A percentile compares a stretch with the other conserved stretches of the same genome.
Evolutionary conservation across 2,329 filamentous ascomycete species (phyloP).

Genomic region (Ilyonectria mors-panacis): DNA sequence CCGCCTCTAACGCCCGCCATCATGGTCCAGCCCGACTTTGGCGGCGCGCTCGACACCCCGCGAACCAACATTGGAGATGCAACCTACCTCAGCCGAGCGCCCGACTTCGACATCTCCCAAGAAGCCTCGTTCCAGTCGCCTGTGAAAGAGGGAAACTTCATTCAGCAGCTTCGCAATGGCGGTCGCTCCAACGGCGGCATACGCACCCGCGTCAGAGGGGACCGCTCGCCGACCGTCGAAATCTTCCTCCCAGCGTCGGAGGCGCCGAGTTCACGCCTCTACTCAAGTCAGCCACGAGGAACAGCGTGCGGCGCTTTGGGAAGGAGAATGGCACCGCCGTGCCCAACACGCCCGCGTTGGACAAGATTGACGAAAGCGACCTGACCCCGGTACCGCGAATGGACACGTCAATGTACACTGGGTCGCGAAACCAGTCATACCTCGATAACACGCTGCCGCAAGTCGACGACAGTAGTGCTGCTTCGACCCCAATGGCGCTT

Average conservation of each 20-base stretch:
- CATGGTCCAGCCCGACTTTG: slow-evolving; percentile 77
- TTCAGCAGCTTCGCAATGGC: slow-evolving; percentile 81
- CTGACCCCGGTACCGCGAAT: slow-evolving; percentile 82
- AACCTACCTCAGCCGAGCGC: slow-evolving; percentile 80
- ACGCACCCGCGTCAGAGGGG: slow-evolving; percentile 79
- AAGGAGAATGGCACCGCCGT: slow-evolving; percentile 73
- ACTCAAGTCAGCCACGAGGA: slow-evolving; percentile 84
- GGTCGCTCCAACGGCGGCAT: slow-evolving; percentile 72
- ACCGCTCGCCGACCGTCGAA: slow-evolving; percentile 79
- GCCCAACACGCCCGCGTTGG: slow-evolving; percentile 78
- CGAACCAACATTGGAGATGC: slow-evolving; percentile 87
- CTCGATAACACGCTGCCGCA: slow-evolving; percentile 81
- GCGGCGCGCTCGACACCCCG: slow-evolving; percentile 83
- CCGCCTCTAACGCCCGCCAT: slow-evolving; percentile 36
- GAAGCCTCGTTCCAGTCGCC: slow-evolving; percentile 91
- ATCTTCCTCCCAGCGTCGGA: slow-evolving; percentile 75
- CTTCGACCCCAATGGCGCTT: slow-evolving; percentile 85
- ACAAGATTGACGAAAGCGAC: slow-evolving; percentile 78
- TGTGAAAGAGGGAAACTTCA: slow-evolving; percentile 76
- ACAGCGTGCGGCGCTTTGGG: slow-evolving; percentile 75
- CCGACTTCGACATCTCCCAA: slow-evolving; percentile 87
- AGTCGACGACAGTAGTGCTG: slow-evolving; percentile 82
- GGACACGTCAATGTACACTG: slow-evolving; percentile 79
- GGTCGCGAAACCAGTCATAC: slow-evolving; percentile 75
- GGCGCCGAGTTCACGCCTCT: slow-evolving; percentile 93